Base-by-base conservation (phyloP, 352 stramenopile species). In the Globisporangium recalcitrans region DNA sequence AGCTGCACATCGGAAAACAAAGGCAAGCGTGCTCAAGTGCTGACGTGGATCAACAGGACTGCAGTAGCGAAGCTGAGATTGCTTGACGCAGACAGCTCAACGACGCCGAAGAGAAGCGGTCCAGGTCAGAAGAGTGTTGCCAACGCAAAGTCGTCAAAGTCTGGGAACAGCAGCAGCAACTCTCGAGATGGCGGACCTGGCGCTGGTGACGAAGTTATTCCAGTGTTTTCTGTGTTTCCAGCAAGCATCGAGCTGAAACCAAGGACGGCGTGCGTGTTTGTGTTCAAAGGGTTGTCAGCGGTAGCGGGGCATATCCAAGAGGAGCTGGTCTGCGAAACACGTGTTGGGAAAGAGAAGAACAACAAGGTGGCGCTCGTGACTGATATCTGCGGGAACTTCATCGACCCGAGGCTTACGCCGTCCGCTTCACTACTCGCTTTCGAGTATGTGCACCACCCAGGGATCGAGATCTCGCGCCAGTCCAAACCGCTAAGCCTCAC, bases 1-100 rank as follows among this genome's bases (percentile, higher is more conserved):
- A 91, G 83, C 40, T 98, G 97, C 59, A 96, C 94, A 2, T 77
- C 98, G 6, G 95, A 98, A 61, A 98, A 98, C 77, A 97, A 97
- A 56, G 95, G 95, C 21, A 95, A 97, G 36, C 84, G 95, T 1
- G 71, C 90, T 7, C 95, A 98, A 63, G 68, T 90, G 5, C 72
- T 98, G 32, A 94, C 85, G 22, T 98, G 95, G 95, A 73, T 93
- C 26, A 98, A 98, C 64, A 78, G 83, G 53, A 92, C 85, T 2
- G 52, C 83, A 19, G 67, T 36, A 16, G 21, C 47, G 11, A 58
- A 82, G 54, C 57, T 81, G 16, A 78, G 77, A 54, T 62, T 81
- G 22, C 29, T 70, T 16, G 67, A 70, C 9, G 32, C 60, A 53
- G 10, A 10, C 6, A 51, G 31, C 7, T 34, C 49, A 19, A 52